phyloP scores from a whole-genome alignment of 2,329 filamentous ascomycete species.

The Exophiala oligosperma region DNA sequence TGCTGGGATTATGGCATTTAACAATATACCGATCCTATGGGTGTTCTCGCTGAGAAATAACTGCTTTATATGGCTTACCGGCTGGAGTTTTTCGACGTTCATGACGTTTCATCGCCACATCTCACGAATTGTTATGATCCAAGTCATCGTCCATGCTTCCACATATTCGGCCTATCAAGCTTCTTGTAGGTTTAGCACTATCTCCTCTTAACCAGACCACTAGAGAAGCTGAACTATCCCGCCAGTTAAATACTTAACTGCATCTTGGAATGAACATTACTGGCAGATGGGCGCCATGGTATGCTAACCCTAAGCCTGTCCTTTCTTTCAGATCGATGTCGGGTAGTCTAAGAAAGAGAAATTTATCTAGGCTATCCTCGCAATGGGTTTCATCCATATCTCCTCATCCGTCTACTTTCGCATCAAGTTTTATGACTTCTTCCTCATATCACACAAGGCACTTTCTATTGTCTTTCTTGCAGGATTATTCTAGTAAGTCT shows the following conservation, averaged over 20 bases:
- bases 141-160: slow-evolving; percentile 63
- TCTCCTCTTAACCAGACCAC: not conserved
- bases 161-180: slow-evolving; percentile 51
- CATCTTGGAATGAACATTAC: slow-evolving; percentile 35
- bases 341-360: not conserved
- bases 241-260: not conserved
- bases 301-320: not conserved
- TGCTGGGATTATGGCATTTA: slow-evolving; percentile 63
- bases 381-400: slow-evolving; percentile 42
- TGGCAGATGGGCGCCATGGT: slow-evolving; percentile 41
- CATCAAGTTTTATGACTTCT: slow-evolving; percentile 43
- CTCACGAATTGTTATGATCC: slow-evolving; percentile 60
- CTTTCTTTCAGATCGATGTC: not conserved
- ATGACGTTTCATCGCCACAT: slow-evolving; percentile 68
- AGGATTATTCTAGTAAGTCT: slow-evolving; percentile 48
- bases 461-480: slow-evolving; percentile 42
- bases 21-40: slow-evolving; percentile 65
- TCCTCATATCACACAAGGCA: slow-evolving; percentile 40
- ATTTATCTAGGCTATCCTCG: not conserved
- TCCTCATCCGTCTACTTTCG: slow-evolving; percentile 49
- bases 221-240: not conserved
- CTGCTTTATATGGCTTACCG: slow-evolving; percentile 63
- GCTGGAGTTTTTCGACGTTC: slow-evolving; percentile 67
- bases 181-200: not conserved
- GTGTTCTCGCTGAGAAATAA: slow-evolving; percentile 68